Conservation (phyloP, 805 yeast species). For the Candida manassasensis region DNA sequence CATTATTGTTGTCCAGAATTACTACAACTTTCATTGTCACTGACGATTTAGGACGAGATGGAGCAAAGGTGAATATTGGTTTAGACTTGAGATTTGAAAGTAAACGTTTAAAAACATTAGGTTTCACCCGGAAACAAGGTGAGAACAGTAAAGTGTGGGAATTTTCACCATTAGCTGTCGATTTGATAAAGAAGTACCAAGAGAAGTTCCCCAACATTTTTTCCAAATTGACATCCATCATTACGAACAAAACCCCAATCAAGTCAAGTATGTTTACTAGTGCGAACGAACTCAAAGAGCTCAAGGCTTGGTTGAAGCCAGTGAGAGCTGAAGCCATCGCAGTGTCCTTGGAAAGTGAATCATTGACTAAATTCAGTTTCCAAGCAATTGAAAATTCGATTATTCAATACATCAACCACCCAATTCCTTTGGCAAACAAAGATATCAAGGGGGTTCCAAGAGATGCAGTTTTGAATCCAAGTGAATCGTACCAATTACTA, state of each 20-base stretch:
- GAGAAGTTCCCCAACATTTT: conserved; percentile 60
- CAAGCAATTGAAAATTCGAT: conserved; percentile 59
- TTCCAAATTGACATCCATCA: conserved; percentile 25
- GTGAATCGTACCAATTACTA: conserved; percentile 64
- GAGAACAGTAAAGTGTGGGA: conserved; percentile 62
- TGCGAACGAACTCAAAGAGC: conserved; percentile 42
- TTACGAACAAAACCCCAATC: conserved; percentile 30
- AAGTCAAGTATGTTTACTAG: conserved; percentile 31
- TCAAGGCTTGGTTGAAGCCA: conserved; percentile 46
- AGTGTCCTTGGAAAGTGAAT: conserved; percentile 74
- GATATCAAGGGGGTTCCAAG: conserved; percentile 80
- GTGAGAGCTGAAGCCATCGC: conserved; percentile 45
- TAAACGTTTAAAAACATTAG: conserved; percentile 77
- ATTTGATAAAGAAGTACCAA: conserved; percentile 58
- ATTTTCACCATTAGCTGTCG: conserved; percentile 69
- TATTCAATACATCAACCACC: conserved; percentile 43
- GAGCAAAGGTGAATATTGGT: conserved; percentile 63
- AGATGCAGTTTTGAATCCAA: conserved; percentile 74
- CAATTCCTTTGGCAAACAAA: conserved; percentile 41
- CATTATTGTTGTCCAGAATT: conserved; percentile 68
- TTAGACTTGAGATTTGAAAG: conserved; percentile 79
- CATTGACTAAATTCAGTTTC: conserved; percentile 63
- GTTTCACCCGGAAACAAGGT: conserved; percentile 61
- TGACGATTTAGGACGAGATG: conserved; percentile 41
- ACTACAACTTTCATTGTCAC: conserved; percentile 68